Evolutionary conservation across 1,139 yeast genomes (phyloP), one percentile per base, ranked within the genome.

Genomic region (Zygoascus hellenicus): DNA sequence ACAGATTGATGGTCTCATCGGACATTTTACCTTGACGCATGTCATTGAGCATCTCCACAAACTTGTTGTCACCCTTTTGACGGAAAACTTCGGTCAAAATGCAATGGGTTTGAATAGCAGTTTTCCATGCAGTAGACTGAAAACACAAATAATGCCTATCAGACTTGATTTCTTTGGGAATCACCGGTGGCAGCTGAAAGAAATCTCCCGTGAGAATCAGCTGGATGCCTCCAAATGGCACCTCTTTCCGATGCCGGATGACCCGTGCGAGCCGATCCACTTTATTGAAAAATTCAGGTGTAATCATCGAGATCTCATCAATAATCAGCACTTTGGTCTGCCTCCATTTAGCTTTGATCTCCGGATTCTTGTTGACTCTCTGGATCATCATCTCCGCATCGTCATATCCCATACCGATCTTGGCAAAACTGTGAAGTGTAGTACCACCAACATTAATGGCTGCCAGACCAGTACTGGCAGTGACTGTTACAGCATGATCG

Each of bases 401-500:
- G 3, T 74, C 83, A 2, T 66, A 66, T 5, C 90, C 96, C 15
- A 86, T 63, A 0, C 96, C 96, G 46, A 88, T 74, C 1, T 92
- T 88, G 1, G 90, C 74, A 68, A 81, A 86, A 54, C 83, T 73
- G 61, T 87, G 92, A 33, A 89, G 68, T 0, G 97, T 89, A 33
- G 74, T 76, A 14, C 97, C 97, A 1, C 89, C 92, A 56, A 89
- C 81, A 58, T 84, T 87, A 38, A 86, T 78, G 0, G 96, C 96
- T 0, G 97, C 97, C 56, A 89, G 66, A 0, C 96, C 97, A 0
- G 96, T 88, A 0, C 96, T 85, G 0, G 97, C 97, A 1, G 95
- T 84, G 2, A 89, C 80, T 0, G 92, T 96, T 2, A 89, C 83
- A 0, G 71, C 66, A 9, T 70, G 70, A 1, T 38, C 14, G 2